phyloP scores from a whole-genome alignment of 2,329 filamentous ascomycete species.

The Cladophialophora bantiana region DNA sequence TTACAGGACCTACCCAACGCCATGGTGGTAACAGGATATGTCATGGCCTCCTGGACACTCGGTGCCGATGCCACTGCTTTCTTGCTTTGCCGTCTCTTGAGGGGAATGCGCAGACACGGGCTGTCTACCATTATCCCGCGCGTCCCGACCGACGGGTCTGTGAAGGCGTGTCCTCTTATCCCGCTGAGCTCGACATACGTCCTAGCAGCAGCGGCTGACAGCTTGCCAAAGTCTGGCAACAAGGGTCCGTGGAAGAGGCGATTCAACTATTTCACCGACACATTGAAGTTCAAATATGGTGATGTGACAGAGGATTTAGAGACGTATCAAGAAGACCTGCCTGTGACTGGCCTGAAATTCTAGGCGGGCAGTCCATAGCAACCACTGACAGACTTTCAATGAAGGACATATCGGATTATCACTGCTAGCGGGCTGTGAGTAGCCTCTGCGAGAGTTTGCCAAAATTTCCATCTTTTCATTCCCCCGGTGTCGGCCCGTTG shows the following conservation, averaged over 20 bases:
- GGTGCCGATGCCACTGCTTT: constrained; percentile 52
- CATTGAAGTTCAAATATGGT: constrained; percentile 47
- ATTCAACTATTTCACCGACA: constrained; percentile 49
- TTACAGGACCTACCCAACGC: constrained; percentile 54
- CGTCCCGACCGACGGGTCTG: neutral
- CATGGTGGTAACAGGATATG: constrained; percentile 51
- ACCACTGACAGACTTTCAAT: no score
- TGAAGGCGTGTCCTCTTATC: constrained; percentile 40
- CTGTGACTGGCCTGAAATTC: no score
- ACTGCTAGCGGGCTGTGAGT: no score
- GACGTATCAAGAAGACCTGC: no score
- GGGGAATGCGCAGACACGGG: constrained; percentile 29
- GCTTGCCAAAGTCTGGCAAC: constrained; percentile 48
- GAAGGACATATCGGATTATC: no score
- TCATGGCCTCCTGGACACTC: constrained; percentile 54
- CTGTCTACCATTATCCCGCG: constrained; percentile 21
- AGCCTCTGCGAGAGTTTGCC: no score
- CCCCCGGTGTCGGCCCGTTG: no score
- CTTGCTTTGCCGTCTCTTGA: constrained; percentile 48
- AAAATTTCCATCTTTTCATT: no score
- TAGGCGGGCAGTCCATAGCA: no score
- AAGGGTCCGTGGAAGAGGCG: constrained; percentile 50
- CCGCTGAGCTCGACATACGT: constrained; percentile 52
- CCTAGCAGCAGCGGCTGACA: constrained; percentile 41
- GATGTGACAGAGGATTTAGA: constrained; percentile 39